phyloP scores from a whole-genome alignment of 2,329 filamentous ascomycete genomes.

The Basipetospora chlamydospora region DNA sequence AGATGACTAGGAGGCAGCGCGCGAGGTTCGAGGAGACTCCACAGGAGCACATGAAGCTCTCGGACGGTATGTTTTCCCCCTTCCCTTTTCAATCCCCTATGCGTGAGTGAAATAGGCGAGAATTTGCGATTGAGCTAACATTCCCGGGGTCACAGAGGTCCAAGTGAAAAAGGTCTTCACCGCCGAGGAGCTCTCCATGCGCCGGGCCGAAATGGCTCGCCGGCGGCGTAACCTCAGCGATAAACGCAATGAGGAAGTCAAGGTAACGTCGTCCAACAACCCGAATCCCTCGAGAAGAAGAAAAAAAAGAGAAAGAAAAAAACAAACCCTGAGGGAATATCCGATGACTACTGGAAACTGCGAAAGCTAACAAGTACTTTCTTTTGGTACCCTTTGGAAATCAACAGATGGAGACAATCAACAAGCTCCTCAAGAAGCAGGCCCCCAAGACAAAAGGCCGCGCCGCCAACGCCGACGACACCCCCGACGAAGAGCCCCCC shows the following conservation, averaged over 20 bases:
- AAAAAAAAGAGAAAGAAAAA: too few species aligned
- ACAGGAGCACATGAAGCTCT: slow-evolving; percentile 43
- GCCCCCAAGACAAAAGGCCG: slow-evolving; percentile 57
- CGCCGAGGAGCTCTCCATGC: slow-evolving; percentile 47
- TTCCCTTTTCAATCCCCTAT: background rate
- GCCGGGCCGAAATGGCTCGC: slow-evolving; percentile 46
- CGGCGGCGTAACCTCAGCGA: slow-evolving; percentile 47
- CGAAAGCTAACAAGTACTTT: background rate
- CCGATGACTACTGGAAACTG: background rate
- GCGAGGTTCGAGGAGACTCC: slow-evolving; percentile 42
- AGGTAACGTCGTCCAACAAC: slow-evolving; percentile 23
- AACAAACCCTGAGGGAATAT: too few species aligned
- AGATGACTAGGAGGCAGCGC: slow-evolving; percentile 47
- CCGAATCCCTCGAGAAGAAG: background rate
- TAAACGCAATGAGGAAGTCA: slow-evolving; percentile 50
- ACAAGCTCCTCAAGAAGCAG: slow-evolving; percentile 77
- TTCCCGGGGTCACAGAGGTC: slow-evolving; percentile 30
- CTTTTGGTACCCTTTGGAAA: too few species aligned
- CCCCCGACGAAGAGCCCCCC: slow-evolving; percentile 31
- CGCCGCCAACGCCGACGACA: slow-evolving; percentile 19
- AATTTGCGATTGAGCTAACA: slow-evolving; percentile 1
- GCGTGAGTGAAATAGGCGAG: too few species aligned
- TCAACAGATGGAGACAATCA: slow-evolving; percentile 71
- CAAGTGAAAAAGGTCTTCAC: slow-evolving; percentile 49
- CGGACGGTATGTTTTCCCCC: slow-evolving; percentile 31